Evolutionary conservation across 768 basidiomycete species (phyloP), one percentile per base, ranked within the genome.

Genomic region (Calocybe indica): DNA sequence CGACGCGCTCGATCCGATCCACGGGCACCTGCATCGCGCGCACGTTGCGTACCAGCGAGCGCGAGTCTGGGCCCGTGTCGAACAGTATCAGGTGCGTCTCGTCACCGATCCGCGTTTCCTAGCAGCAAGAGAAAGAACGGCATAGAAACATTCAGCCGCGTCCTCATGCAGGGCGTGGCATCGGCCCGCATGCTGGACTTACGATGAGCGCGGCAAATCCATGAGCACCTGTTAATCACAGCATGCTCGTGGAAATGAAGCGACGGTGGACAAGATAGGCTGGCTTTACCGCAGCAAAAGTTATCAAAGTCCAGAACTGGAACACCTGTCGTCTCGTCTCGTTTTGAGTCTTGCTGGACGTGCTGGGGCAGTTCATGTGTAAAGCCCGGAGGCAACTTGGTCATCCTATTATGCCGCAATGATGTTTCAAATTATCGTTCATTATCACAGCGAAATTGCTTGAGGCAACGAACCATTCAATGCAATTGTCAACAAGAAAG

Each of bases 201-300:
- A 89, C 88, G 53, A 93, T 81, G 40, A 92, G 68, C 31, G 80
- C 82, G n/a, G 88, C 78, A 55, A 92, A 85, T 1, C 90, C 90
- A 66, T 92, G 90, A 1, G 89, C 89, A 5, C 88, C 88, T 83
- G 49, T 15, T 31, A 15, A 32, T 8, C n/a, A 30, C 35, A 2
- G 28, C 37, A 35, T 38, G 46, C 43, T n/a, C 10, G 14, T 49
- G 37, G 12, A 43, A 28, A 39, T 12, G 33, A 22, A 7, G 28
- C 6, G 30, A 15, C 9, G 43, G 32, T 30, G 22, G 15, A 11
- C n/a, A 11, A 40, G 30, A 41, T 39, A 31, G 9, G 5, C 7
- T 12, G 6, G 50, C 54, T 29, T 22, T 47, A 61, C 69, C 79
- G 49, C 71, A 84, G 70, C 85, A 72, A 59, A 83, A 88, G 41